Base-by-base conservation (phyloP, 129 eudicot species). In the Gnaphalium uliginosum region DNA sequence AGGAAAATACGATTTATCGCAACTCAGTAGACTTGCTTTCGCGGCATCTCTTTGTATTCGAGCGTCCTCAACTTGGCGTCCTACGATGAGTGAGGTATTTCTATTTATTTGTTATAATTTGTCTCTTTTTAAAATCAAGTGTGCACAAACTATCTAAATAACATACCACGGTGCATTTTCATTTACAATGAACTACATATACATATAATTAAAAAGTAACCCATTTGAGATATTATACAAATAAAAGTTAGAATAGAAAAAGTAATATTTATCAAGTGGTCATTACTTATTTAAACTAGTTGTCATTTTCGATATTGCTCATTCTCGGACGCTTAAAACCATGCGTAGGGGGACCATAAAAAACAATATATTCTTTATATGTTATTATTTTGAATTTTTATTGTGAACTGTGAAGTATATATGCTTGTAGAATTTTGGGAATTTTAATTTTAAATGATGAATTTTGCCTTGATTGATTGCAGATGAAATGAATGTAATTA, bases 31-130 rank as follows among this genome's bases (percentile, higher is more conserved):
- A 33, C 83, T 94, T n/a, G 97, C 93, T 15, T 87, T 85, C 63
- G 87, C 85, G 10, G 97, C 99, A 32, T 90, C 99, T 69, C 92
- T 94, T 2, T 90, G 99, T 81, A 94, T 91, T 17, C 87, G 97
- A 60, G 86, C 93, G 30, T 82, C 97, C 39, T 83, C 97, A 24
- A 81, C 86, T 29, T 94, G 99, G 97, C 96, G 97, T 68, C 99
- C 99, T 4, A 87, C 93, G 39, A 91, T 94, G 93, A 91, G 93
- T 51, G 93, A 94, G 97, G 99, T 93, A 32, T 78, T 60, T 68
- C 19, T 54, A 8, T n/a, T 64, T 6, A 5, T 64, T 4, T 22
- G 10, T 60, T 27, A 11, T 60, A 4, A 57, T 21, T 23, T n/a
- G 2, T 0, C 6, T 17, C 23, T 15, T 64, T 64, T 64, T 15